Evolutionary conservation across 306 rosid genomes (phyloP).

Genomic region (Amphicarpaea edgeworthii): DNA sequence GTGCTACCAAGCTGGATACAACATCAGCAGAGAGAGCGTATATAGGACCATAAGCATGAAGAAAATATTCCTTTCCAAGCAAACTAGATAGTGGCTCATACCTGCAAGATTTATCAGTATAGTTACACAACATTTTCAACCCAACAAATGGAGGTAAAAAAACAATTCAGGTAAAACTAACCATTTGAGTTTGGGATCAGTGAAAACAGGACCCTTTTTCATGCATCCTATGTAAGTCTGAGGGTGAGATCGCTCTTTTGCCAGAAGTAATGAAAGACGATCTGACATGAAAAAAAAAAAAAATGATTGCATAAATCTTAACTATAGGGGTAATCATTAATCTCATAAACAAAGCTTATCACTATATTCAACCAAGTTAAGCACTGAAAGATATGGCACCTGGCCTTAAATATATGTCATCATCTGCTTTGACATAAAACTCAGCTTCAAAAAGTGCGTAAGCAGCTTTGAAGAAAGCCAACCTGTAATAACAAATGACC

Average conservation of each 20-base stretch:
- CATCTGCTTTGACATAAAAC: constrained; percentile 94
- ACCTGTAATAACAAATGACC: constrained; percentile 62
- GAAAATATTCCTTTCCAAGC: constrained; percentile 95
- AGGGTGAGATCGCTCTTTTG: constrained; percentile 79
- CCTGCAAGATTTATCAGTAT: constrained; percentile 59
- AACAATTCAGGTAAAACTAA: constrained; percentile 47
- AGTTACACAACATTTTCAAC: constrained; percentile 8
- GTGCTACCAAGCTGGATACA: constrained; percentile 91
- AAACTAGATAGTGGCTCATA: constrained; percentile 78
- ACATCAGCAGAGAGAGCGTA: constrained; percentile 96
- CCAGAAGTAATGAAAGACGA: constrained; percentile 86
- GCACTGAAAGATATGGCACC: constrained; percentile 56
- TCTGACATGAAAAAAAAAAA: constrained; percentile 59
- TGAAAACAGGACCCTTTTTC: constrained; percentile 98
- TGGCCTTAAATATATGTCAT: constrained; percentile 97
- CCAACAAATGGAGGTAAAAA: not conserved
- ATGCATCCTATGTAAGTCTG: constrained; percentile 98
- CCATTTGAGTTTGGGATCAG: constrained; percentile 97
- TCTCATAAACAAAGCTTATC: constrained; percentile 30
- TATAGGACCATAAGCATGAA: constrained; percentile 98
- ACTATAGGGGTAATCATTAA: constrained; percentile 6
- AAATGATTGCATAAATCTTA: constrained; percentile 42
- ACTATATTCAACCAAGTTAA: constrained; percentile 19
- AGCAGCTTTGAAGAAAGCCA: constrained; percentile 98
- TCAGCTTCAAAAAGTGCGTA: constrained; percentile 88